phyloP scores from a whole-genome alignment of 805 yeast species.

The Yarrowia yakushimensis region DNA sequence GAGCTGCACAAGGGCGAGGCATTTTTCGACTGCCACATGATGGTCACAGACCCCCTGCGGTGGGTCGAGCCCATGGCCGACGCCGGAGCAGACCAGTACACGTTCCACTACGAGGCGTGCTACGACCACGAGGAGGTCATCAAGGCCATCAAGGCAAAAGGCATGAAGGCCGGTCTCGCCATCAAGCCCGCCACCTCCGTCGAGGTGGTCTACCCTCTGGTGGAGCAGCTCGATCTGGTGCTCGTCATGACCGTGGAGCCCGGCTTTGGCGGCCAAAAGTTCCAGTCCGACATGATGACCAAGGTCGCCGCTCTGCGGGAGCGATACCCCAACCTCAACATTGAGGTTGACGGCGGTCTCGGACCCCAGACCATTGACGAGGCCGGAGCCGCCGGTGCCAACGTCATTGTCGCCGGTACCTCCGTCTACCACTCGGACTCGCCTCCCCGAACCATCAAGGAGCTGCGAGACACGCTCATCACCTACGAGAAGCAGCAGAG shows the following conservation, averaged over 20 bases:
- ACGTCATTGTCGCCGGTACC: slow-evolving; percentile 96
- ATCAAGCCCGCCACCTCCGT: slow-evolving; percentile 91
- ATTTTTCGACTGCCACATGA: slow-evolving; percentile 95
- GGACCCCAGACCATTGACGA: slow-evolving; percentile 77
- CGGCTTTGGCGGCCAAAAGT: slow-evolving; percentile 97
- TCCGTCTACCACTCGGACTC: slow-evolving; percentile 82
- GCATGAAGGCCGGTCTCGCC: slow-evolving; percentile 94
- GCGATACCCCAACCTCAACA: slow-evolving; percentile 72
- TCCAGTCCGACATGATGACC: slow-evolving; percentile 95
- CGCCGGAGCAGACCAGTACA: slow-evolving; percentile 93
- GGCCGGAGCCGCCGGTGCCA: slow-evolving; percentile 97
- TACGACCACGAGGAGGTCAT: slow-evolving; percentile 70
- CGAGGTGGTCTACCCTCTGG: slow-evolving; percentile 72
- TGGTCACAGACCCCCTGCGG: slow-evolving; percentile 86
- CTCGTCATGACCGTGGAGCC: slow-evolving; percentile 98
- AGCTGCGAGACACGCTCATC: slow-evolving; percentile 23
- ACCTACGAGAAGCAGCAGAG: slow-evolving; percentile 33
- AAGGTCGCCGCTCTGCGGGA: slow-evolving; percentile 76
- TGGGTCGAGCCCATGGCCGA: slow-evolving; percentile 92
- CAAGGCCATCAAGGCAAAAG: slow-evolving; percentile 66
- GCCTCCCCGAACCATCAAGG: slow-evolving; percentile 68
- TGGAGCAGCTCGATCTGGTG: slow-evolving; percentile 84
- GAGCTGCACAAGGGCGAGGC: slow-evolving; percentile 65
- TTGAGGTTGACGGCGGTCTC: slow-evolving; percentile 96
- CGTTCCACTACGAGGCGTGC: slow-evolving; percentile 89